Evolutionary conservation across 345 rosid genomes (phyloP).

Genomic region (Arabis hirsuta): DNA sequence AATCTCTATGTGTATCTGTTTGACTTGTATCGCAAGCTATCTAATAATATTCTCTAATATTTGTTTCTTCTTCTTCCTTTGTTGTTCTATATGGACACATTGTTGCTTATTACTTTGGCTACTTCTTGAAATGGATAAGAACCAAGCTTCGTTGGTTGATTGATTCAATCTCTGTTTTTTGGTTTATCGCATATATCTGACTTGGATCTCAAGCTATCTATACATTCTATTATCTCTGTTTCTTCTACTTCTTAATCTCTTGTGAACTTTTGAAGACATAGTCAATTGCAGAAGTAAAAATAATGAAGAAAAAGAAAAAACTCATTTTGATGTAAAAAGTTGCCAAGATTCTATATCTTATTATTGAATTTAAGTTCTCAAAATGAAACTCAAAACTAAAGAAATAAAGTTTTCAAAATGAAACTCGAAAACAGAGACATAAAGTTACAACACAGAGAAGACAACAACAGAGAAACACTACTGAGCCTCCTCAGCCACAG

Average conservation of each 20-base stretch:
- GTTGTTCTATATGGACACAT: conserved; percentile 43
- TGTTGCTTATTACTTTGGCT: conserved; percentile 82
- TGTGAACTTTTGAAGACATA: conserved; percentile 37
- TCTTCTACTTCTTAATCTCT: background rate
- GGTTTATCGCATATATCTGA: conserved; percentile 32
- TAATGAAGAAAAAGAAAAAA: background rate
- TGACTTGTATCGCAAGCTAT: conserved; percentile 40
- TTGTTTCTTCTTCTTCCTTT: background rate
- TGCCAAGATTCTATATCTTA: conserved; percentile 4
- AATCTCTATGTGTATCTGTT: conserved; percentile 21
- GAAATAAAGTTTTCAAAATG: background rate
- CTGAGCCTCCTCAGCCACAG: background rate
- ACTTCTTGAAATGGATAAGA: conserved; percentile 73
- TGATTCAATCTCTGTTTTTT: background rate
- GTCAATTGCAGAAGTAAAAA: background rate
- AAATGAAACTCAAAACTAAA: background rate
- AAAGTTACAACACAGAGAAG: too few species aligned
- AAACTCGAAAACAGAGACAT: too few species aligned
- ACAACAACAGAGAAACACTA: conserved; percentile 21
- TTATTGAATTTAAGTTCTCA: background rate
- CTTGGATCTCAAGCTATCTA: conserved; percentile 34
- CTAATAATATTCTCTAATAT: conserved; percentile 14
- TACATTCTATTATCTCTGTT: conserved; percentile 11
- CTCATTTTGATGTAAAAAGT: background rate
- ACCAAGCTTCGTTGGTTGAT: conserved; percentile 69